Base-by-base conservation (phyloP, 2,329 filamentous ascomycete species). In the Aspergillus floridensis region DNA sequence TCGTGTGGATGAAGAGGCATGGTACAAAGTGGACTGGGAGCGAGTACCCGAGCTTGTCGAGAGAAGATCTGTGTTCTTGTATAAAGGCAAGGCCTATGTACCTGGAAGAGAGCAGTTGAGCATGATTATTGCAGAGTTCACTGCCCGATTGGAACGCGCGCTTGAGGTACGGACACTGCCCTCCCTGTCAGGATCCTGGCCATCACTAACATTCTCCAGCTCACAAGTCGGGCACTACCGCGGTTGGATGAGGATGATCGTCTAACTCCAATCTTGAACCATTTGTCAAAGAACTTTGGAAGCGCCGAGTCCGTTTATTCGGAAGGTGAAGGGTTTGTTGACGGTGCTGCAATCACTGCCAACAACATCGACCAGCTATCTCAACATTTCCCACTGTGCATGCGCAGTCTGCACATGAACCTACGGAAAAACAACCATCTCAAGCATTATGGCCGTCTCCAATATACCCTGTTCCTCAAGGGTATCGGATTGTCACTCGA, bases 11-110 rank as follows among this genome's bases (percentile, higher is more conserved):
- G 91, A 96, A 47, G 91, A 95, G 68, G 87, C 81, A 26, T 99
- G 92, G 89, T 96, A 96, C 82, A 98, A 97, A 78, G 92, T 98
- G 1, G 92, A 97, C 70, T 99, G 93, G 92, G 90, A 92, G 72
- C 86, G 88, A 35, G 95, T 99, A 1, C 92, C 93, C 0, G 93
- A 98, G 62, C 79, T 99, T 41, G 88, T 99, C 0, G 93, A 97
- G 76, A 79, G 84, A 52, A 83, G 93, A 53, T 84, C 85, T 55
- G 91, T 96, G 1, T 87, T 95, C 57, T 65, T 98, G 65, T 88
- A 84, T 66, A 86, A 79, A 29, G 95, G 95, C 2, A 95, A 92
- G 75, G 95, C 95, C 1, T 99, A 92, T 71, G 93, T 99, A 1
- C 93, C 95, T 1, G 87, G 88, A 12, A 84, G 88, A 59, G 92